phyloP scores from a whole-genome alignment of 1,284 basidiomycete species.

The Bondarzewia mesenterica region DNA sequence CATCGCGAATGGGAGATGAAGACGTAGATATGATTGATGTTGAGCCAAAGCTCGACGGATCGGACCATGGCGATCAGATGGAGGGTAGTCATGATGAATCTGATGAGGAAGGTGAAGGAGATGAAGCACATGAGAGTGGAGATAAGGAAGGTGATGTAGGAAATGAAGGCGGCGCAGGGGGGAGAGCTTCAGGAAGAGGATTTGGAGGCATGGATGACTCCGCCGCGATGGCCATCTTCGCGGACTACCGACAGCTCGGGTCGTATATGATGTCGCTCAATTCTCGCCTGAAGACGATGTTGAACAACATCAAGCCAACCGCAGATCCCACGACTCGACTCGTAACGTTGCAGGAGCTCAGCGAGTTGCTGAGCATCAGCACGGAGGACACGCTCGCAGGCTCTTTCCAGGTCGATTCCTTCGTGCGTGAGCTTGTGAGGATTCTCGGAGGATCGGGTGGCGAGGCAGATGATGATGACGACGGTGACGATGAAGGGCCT shows the following conservation, averaged over 20 bases:
- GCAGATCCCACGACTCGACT: conserved; percentile 78
- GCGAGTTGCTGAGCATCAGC: conserved; percentile 91
- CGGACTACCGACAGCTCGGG: conserved; percentile 79
- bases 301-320: conserved; percentile 81
- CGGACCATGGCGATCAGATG: conserved; percentile 40
- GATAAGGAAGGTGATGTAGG: conserved; percentile 34
- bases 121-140: conserved; percentile 35
- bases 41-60: conserved; percentile 50
- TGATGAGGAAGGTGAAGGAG: conserved; percentile 30
- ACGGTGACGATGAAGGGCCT: conserved; percentile 45
- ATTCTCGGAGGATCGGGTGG: conserved; percentile 82
- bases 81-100: conserved; percentile 22
- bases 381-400: conserved; percentile 96
- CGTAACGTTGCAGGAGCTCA: conserved; percentile 88
- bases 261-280: conserved; percentile 86
- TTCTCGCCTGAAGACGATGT: conserved; percentile 82
- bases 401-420: conserved; percentile 89
- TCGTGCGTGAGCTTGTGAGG: conserved; percentile 87
- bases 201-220: conserved; percentile 64
- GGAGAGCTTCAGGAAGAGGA: conserved; percentile 27
- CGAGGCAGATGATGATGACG: conserved; percentile 63
- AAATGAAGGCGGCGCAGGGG: conserved; percentile 28
- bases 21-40: conserved; percentile 72
- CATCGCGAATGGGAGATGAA: conserved; percentile 56
- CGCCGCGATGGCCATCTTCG: conserved; percentile 74